Base-by-base conservation (phyloP, 306 rosid species). In the Hylodesmum podocarpum region DNA sequence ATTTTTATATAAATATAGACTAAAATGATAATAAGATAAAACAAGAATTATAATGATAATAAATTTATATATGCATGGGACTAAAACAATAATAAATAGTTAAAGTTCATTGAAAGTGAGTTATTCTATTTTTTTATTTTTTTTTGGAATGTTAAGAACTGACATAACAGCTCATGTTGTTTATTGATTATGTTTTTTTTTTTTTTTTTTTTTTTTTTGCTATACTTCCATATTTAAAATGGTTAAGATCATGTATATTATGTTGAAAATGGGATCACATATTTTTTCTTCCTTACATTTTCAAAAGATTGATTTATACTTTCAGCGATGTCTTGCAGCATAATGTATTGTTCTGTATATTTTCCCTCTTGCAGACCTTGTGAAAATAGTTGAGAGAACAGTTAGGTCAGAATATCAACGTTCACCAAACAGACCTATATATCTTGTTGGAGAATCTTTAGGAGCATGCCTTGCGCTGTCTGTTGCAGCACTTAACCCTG, bases 381-480 rank as follows among this genome's bases (percentile, higher is more conserved):
- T 88, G 89, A 88, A 84, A 84, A 77, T 91, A 80, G 98, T 94
- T 36, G 93, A 86, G 78, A 79, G 39, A 83, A 90, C 86, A 4
- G 34, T 94, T 8, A 86, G 54, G 59, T 80, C 86, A 24, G 93
- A 90, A 85, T 67, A 87, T 73, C 31, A 72, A 18, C 82, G 51
- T 28, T 86, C 88, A 6, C 94, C 97, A 8, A 85, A 79, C 24
- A 88, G 86, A 63, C 98, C 98, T 36, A 87, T 94, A 70, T 94
- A 94, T 83, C 90, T 94, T 34, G 86, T 86, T 15, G 97, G 96
- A 81, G 94, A 94, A 58, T 90, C 96, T 28, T 29, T 94, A 57
- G 97, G 98, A 78, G 97, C 86, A 37, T 91, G 97, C 79, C 89
- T 94, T 36, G 97, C 97, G 11, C 86, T 94, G 13, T 87, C 90